phyloP scores from a whole-genome alignment of 192 early-diverging fungal genomes.

The Martensiomyces pterosporus region DNA sequence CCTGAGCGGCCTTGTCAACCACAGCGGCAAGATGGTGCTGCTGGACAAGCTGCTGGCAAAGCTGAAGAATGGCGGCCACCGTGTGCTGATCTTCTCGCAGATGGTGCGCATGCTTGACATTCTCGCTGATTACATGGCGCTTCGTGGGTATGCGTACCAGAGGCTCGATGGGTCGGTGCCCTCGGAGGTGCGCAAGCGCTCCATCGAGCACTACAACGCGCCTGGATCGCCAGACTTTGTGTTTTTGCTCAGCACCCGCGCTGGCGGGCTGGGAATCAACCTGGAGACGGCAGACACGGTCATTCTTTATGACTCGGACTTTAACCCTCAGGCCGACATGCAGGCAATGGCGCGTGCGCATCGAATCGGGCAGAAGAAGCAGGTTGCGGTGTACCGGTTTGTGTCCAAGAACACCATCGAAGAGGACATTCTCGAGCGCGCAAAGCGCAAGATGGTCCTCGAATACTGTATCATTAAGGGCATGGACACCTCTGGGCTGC shows the following conservation, averaged over 20 bases:
- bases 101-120: conserved; percentile 98
- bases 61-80: conserved; percentile 85
- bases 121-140: conserved; percentile 86
- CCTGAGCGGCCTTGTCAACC: conserved; percentile 75
- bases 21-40: conserved; percentile 97
- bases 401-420: conserved; percentile 97
- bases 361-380: conserved; percentile 96
- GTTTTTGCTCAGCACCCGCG: conserved; percentile 94
- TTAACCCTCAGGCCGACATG: conserved; percentile 96
- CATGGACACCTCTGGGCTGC: conserved; percentile 94
- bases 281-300: conserved; percentile 96
- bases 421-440: conserved; percentile 97
- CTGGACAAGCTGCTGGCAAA: conserved; percentile 92
- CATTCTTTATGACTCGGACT: conserved; percentile 90
- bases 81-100: conserved; percentile 98
- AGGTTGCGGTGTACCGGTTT: conserved; percentile 96
- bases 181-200: conserved; percentile 86
- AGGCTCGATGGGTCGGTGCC: conserved; percentile 89
- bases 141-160: conserved; percentile 85
- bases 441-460: conserved; percentile 98
- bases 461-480: conserved; percentile 99
- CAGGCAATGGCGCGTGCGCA: conserved; percentile 98
- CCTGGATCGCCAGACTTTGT: conserved; percentile 91
- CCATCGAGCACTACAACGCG: conserved; percentile 98
- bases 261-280: conserved; percentile 96